phyloP scores from a whole-genome alignment of 1,139 yeast genomes.

The Debaryomyces nepalensis region DNA sequence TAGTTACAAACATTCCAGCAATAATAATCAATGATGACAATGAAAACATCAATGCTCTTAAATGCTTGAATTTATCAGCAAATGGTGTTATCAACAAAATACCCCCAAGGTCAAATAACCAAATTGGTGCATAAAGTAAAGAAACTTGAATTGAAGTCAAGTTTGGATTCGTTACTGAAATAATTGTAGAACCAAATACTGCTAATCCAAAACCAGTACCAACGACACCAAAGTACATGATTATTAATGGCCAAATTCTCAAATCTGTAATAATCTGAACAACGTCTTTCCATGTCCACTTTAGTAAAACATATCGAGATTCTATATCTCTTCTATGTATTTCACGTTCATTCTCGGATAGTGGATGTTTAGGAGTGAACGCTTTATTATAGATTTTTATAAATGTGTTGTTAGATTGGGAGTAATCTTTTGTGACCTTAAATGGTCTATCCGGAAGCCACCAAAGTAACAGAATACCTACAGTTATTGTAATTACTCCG shows the following conservation, averaged over 20 bases:
- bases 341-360: constrained; percentile 54
- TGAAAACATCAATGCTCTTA: constrained; percentile 65
- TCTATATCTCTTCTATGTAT: constrained; percentile 71
- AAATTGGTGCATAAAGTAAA: constrained; percentile 82
- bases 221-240: constrained; percentile 92
- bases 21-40: constrained; percentile 69
- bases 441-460: constrained; percentile 83
- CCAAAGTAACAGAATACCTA: constrained; percentile 71
- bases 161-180: constrained; percentile 63
- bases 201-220: constrained; percentile 88
- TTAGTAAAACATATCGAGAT: constrained; percentile 38
- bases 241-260: constrained; percentile 77
- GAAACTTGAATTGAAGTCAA: constrained; percentile 73
- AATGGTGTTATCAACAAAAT: constrained; percentile 77
- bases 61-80: constrained; percentile 67
- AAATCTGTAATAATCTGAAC: constrained; percentile 59
- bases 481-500: constrained; percentile 70
- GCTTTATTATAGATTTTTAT: constrained; percentile 26
- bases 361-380: constrained; percentile 53
- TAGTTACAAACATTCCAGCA: constrained; percentile 73
- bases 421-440: constrained; percentile 18
- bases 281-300: constrained; percentile 69
- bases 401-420: constrained; percentile 19
- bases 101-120: constrained; percentile 86
- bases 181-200: constrained; percentile 85